These are phyloP conservation scores for Acanthamoeba royreba DNA, from an alignment of 208 protist species.

Conservation along the genomic window DNA sequence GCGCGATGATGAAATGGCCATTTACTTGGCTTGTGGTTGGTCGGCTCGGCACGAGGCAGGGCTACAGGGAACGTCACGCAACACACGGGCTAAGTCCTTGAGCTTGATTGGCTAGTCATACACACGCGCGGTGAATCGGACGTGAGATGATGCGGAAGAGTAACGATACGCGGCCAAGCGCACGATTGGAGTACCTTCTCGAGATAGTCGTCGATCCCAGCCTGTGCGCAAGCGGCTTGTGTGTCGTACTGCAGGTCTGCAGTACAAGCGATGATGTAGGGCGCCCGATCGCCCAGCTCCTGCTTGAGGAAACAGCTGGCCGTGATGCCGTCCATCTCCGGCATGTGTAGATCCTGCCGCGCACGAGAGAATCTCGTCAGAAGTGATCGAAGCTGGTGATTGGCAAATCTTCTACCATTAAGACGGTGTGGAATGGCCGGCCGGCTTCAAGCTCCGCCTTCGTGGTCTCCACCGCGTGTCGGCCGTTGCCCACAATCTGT, in stretches of 20 bases:
- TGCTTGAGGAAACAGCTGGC: background rate
- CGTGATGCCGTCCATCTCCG: slow-evolving; percentile 34
- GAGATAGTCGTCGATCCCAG: slow-evolving; percentile 43
- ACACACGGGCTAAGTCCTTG: background rate
- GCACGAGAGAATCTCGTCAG: background rate
- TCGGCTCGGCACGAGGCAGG: background rate
- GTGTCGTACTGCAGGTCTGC: slow-evolving; percentile 29
- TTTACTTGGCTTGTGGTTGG: background rate
- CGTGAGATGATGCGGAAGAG: background rate
- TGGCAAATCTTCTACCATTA: background rate
- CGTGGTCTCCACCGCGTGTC: background rate
- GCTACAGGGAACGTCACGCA: background rate
- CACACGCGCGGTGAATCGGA: too few species aligned
- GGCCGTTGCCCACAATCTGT: background rate
- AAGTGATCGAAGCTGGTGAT: background rate
- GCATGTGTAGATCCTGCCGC: slow-evolving; percentile 24
- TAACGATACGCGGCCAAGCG: too few species aligned
- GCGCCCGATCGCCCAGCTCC: background rate
- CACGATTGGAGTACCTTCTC: background rate
- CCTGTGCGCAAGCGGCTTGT: background rate
- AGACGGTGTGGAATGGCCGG: background rate
- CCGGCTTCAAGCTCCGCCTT: background rate
- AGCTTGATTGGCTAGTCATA: background rate
- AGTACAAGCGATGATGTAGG: slow-evolving; percentile 45
- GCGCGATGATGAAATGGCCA: background rate